These are phyloP conservation scores for Phanerochaete carnosa DNA, from an alignment of 768 basidiomycete species.

Conservation along the genomic window DNA sequence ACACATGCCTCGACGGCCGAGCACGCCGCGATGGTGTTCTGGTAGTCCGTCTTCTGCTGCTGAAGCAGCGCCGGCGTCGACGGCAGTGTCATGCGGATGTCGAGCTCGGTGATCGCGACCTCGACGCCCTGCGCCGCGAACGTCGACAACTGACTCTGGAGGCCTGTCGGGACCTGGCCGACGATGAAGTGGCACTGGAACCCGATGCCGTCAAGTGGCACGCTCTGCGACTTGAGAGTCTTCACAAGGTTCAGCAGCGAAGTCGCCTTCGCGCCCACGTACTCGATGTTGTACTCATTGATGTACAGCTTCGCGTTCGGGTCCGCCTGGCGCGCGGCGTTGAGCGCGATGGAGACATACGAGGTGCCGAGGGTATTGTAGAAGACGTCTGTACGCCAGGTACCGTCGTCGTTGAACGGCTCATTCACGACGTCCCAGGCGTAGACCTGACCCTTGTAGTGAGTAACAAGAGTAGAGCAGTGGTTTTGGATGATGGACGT, in stretches of 20 bases:
- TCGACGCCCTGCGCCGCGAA: conserved; percentile 61
- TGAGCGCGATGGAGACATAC: conserved; percentile 49
- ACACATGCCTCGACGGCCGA: conserved; percentile 33
- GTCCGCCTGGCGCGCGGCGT: conserved; percentile 50
- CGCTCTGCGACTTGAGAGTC: conserved; percentile 42
- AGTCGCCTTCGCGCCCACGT: conserved; percentile 49
- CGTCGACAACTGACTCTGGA: conserved; percentile 45
- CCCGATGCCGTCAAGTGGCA: conserved; percentile 61
- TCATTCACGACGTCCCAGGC: conserved; percentile 54
- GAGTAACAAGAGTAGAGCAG: conserved; percentile 45
- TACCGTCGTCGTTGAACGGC: conserved; percentile 58
- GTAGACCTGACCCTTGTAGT: conserved; percentile 53
- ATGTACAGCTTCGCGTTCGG: conserved; percentile 55
- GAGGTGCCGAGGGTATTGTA: conserved; percentile 45
- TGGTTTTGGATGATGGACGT: conserved; percentile 46
- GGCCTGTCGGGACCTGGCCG: conserved; percentile 43
- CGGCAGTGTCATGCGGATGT: conserved; percentile 61
- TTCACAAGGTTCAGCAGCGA: conserved; percentile 52
- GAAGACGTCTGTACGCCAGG: conserved; percentile 52
- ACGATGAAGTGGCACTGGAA: conserved; percentile 60
- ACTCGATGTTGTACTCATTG: conserved; percentile 36
- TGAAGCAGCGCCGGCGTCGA: conserved; percentile 44
- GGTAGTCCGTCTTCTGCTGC: conserved; percentile 57
- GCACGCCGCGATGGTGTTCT: conserved; percentile 51
- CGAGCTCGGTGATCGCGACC: conserved; percentile 66